Evolutionary conservation across 768 basidiomycete genomes (phyloP).

Genomic region (Coprinopsis cinerea): DNA sequence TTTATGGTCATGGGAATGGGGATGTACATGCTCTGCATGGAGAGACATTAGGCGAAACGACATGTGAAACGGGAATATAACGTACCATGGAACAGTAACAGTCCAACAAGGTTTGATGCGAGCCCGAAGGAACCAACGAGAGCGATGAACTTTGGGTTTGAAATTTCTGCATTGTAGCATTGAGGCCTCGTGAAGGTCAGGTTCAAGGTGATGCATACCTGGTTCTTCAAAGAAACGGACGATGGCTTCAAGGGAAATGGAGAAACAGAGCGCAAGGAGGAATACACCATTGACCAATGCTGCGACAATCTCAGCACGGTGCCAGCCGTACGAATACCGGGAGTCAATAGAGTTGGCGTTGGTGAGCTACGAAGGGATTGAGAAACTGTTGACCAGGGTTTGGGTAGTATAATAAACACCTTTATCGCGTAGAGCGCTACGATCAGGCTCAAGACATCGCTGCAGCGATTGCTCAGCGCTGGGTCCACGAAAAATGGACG

Average conservation of each 20-base stretch:
- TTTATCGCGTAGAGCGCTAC: conserved; percentile 86
- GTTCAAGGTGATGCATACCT: conserved; percentile 38
- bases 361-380: conserved; percentile 49
- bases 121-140: conserved; percentile 87
- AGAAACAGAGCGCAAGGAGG: conserved; percentile 93
- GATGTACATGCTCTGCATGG: conserved; percentile 62
- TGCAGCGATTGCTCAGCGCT: conserved; percentile 23
- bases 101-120: conserved; percentile 85
- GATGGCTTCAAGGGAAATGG: conserved; percentile 88
- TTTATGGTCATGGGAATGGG: conserved; percentile 55
- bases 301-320: conserved; percentile 93
- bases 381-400: neutral
- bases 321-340: conserved; percentile 98
- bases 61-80: conserved; percentile 3
- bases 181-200: conserved; percentile 8
- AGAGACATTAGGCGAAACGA: conserved; percentile 7
- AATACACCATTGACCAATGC: conserved; percentile 97
- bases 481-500: neutral
- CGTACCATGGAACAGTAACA: conserved; percentile 93
- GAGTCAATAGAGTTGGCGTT: conserved; percentile 50
- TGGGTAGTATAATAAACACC: conserved; percentile 15
- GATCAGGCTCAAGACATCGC: conserved; percentile 93
- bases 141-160: conserved; percentile 82
- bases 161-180: conserved; percentile 58
- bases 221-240: conserved; percentile 83